These are phyloP conservation scores for Cladosporium sp. DNA, from an alignment of 2,329 filamentous ascomycete species.

Conservation along the genomic window DNA sequence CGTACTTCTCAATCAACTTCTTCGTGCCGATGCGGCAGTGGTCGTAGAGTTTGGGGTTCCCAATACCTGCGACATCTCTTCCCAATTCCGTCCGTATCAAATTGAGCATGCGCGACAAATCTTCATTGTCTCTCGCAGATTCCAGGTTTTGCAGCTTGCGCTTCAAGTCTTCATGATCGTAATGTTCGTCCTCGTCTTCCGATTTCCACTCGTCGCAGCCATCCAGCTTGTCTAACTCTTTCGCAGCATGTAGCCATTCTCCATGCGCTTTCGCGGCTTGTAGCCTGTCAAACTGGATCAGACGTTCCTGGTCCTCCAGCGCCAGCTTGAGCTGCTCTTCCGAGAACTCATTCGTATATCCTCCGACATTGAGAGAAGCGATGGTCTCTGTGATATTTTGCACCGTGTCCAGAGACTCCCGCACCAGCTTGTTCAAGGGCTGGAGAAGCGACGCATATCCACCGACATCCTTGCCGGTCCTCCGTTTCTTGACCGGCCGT, in stretches of 20 bases:
- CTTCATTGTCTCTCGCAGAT: conserved; percentile 68
- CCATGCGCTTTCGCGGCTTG: conserved; percentile 17
- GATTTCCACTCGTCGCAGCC: conserved; percentile 80
- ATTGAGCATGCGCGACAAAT: conserved; percentile 76
- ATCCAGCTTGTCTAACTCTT: conserved; percentile 75
- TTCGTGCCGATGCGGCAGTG: conserved; percentile 87
- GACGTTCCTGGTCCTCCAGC: conserved; percentile 12
- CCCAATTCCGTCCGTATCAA: conserved; percentile 77
- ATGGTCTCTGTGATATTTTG: conserved; percentile 13
- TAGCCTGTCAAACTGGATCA: conserved; percentile 14
- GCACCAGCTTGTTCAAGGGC: conserved; percentile 21
- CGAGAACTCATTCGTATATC: conserved; percentile 6
- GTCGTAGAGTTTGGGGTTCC: conserved; percentile 76
- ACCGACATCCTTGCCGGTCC: conserved; percentile 15
- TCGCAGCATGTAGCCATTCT: conserved; percentile 75
- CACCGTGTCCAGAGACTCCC: conserved; percentile 23
- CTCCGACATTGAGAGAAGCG: conserved; percentile 8
- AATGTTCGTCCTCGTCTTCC: conserved; percentile 66
- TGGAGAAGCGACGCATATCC: conserved; percentile 22
- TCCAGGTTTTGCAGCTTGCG: conserved; percentile 72
- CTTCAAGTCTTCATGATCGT: conserved; percentile 69
- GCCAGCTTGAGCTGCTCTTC: conserved; percentile 20
- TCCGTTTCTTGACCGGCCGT: conserved; percentile 20
- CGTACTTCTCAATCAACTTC: conserved; percentile 80
- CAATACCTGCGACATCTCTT: conserved; percentile 82